phyloP scores from a whole-genome alignment of 768 basidiomycete species.

The Pisolithus microcarpus region DNA sequence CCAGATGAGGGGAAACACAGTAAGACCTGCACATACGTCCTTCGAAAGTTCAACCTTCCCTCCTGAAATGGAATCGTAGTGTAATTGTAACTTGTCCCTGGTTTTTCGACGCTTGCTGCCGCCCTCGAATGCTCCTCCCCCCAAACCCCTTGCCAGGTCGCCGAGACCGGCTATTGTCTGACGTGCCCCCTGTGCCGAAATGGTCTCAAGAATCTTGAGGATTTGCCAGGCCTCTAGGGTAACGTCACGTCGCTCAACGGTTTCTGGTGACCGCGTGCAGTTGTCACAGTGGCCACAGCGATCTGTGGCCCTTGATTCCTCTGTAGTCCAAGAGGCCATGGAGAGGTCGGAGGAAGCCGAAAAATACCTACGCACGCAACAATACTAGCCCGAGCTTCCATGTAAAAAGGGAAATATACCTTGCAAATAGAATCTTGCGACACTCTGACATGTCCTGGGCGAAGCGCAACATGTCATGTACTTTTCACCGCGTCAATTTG shows the following conservation, averaged over 20 bases:
- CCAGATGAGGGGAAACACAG: neutral
- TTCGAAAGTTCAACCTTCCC: slow-evolving; percentile 59
- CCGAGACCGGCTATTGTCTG: slow-evolving; percentile 63
- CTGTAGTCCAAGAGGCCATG: slow-evolving; percentile 67
- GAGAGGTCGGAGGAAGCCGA: slow-evolving; percentile 68
- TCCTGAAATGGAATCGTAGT: slow-evolving; percentile 54
- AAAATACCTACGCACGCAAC: slow-evolving; percentile 56
- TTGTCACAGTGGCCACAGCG: slow-evolving; percentile 93
- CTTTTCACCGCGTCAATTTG: slow-evolving; percentile 31
- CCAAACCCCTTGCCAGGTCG: slow-evolving; percentile 59
- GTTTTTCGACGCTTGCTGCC: slow-evolving; percentile 30
- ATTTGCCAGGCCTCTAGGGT: slow-evolving; percentile 77
- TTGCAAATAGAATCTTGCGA: slow-evolving; percentile 78
- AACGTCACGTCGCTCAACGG: slow-evolving; percentile 53
- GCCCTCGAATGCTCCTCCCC: slow-evolving; percentile 45
- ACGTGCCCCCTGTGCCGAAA: slow-evolving; percentile 43
- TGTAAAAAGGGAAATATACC: slow-evolving; percentile 37
- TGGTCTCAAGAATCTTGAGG: slow-evolving; percentile 49
- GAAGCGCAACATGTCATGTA: slow-evolving; percentile 74
- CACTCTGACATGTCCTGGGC: slow-evolving; percentile 72
- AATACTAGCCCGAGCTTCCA: slow-evolving; percentile 1
- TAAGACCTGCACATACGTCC: slow-evolving; percentile 44
- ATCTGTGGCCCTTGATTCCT: slow-evolving; percentile 49
- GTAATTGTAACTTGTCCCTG: slow-evolving; percentile 46
- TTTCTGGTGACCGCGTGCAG: slow-evolving; percentile 55